phyloP scores from a whole-genome alignment of 768 basidiomycete species.

The Ramaria sp. region DNA sequence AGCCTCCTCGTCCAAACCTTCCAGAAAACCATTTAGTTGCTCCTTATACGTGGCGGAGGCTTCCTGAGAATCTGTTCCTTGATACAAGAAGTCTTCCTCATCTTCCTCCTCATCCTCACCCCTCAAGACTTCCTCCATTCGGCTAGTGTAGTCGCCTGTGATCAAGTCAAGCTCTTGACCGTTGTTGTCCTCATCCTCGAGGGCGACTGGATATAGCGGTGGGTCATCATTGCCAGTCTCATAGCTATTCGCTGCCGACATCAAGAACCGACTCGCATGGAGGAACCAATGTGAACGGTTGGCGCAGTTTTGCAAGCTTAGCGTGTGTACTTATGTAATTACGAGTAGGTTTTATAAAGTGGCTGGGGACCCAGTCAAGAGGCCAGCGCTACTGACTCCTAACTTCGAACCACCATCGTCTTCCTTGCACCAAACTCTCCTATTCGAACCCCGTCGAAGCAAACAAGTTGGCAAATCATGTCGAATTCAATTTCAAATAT shows the following conservation, averaged over 20 bases:
- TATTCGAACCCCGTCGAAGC: constrained; percentile 19
- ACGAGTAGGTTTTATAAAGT: neutral
- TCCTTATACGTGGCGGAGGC: constrained; percentile 3
- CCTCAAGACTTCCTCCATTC: constrained; percentile 55
- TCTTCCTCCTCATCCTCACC: constrained; percentile 26
- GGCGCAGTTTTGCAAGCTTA: neutral
- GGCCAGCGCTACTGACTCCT: neutral
- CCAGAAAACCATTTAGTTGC: neutral
- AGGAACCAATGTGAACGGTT: neutral
- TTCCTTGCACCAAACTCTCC: constrained; percentile 12
- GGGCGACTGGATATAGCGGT: neutral
- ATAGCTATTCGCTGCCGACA: neutral
- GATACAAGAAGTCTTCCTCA: constrained; percentile 20
- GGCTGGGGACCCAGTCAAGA: constrained; percentile 6
- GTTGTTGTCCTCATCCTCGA: neutral
- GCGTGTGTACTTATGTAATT: neutral
- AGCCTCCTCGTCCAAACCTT: constrained; percentile 1
- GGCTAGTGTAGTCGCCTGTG: constrained; percentile 44
- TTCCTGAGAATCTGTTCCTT: constrained; percentile 1
- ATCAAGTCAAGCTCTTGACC: neutral
- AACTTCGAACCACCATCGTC: constrained; percentile 14
- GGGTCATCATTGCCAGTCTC: neutral
- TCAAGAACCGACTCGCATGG: neutral
- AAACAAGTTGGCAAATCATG: constrained; percentile 83
- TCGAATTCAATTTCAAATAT: constrained; percentile 63